Percentiles rank a stretch among this genome's conserved stretches.
phyloP scores from a whole-genome alignment of 768 basidiomycete genomes.

The Thelephora ganbajun region DNA sequence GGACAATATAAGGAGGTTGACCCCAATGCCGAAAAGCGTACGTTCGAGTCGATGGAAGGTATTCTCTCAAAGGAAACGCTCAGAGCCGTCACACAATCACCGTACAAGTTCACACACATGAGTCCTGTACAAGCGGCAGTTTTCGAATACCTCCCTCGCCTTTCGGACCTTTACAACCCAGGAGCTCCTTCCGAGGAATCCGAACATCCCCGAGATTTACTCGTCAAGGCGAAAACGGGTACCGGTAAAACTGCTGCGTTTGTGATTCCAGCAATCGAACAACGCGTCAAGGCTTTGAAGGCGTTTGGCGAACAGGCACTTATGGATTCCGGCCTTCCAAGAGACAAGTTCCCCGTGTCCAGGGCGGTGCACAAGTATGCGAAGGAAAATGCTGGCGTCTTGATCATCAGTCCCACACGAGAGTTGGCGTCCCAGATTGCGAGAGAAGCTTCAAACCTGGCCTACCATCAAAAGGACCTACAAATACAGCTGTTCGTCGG shows the following conservation, averaged over 20 bases:
- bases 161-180: slow-evolving; percentile 39
- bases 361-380: slow-evolving; percentile 26
- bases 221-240: slow-evolving; percentile 81
- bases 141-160: slow-evolving; percentile 55
- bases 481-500: slow-evolving; percentile 69
- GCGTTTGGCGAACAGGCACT: slow-evolving; percentile 26
- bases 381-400: slow-evolving; percentile 41
- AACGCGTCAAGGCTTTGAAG: slow-evolving; percentile 48
- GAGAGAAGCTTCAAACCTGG: slow-evolving; percentile 59
- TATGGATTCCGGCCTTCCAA: slow-evolving; percentile 25
- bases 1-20: too few species aligned
- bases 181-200: slow-evolving; percentile 9
- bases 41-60: slow-evolving; percentile 25
- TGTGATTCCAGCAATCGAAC: slow-evolving; percentile 76
- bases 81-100: slow-evolving; percentile 44
- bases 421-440: slow-evolving; percentile 88
- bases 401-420: slow-evolving; percentile 82
- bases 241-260: slow-evolving; percentile 86
- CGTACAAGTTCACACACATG: slow-evolving; percentile 62
- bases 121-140: slow-evolving; percentile 75
- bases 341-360: slow-evolving; percentile 17
- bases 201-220: slow-evolving; percentile 41
- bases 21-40: slow-evolving; percentile 7
- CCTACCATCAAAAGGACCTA: slow-evolving; percentile 44
- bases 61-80: slow-evolving; percentile 24